A percentile compares a stretch with the other conserved stretches of the same genome.
Evolutionary conservation across 495 filamentous ascomycete genomes (phyloP).

Genomic region (Monascus purpureus): DNA sequence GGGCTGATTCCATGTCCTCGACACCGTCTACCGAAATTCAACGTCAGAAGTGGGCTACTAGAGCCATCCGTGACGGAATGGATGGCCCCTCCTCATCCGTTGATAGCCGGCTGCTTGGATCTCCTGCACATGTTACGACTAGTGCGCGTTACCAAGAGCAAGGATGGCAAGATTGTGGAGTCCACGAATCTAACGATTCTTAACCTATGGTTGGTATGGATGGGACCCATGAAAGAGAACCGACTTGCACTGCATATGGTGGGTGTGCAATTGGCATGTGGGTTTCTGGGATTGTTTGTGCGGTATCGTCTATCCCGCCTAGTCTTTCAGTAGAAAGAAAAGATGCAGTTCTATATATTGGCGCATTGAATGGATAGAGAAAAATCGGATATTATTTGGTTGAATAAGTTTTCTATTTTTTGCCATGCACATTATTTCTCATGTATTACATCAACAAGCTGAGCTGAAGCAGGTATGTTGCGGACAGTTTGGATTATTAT

Average conservation of each 20-base stretch:
- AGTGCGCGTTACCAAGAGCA: conserved; percentile 47
- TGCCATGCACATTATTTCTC: too few species aligned
- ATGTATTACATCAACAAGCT: too few species aligned
- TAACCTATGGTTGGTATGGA: conserved; percentile 94
- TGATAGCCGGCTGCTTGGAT: conserved; percentile 46
- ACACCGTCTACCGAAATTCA: conserved; percentile 82
- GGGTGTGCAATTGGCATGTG: conserved; percentile 54
- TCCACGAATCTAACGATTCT: conserved; percentile 85
- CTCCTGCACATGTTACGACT: conserved; percentile 50
- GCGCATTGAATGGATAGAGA: too few species aligned
- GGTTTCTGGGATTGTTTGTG: conserved; percentile 70
- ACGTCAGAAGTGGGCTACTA: conserved; percentile 63
- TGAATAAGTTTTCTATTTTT: too few species aligned
- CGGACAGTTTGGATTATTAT: too few species aligned
- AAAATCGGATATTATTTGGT: too few species aligned
- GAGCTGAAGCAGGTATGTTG: too few species aligned
- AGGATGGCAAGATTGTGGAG: conserved; percentile 56
- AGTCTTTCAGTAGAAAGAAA: conserved; percentile 72
- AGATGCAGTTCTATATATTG: too few species aligned
- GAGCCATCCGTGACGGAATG: conserved; percentile 78
- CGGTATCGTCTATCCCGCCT: conserved; percentile 72
- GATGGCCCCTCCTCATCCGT: conserved; percentile 47
- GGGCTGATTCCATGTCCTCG: conserved; percentile 80
- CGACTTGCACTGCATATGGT: conserved; percentile 63
- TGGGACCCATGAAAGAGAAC: conserved; percentile 84